phyloP scores from a whole-genome alignment of 2,329 filamentous ascomycete genomes.

The Monosporascus ibericus region DNA sequence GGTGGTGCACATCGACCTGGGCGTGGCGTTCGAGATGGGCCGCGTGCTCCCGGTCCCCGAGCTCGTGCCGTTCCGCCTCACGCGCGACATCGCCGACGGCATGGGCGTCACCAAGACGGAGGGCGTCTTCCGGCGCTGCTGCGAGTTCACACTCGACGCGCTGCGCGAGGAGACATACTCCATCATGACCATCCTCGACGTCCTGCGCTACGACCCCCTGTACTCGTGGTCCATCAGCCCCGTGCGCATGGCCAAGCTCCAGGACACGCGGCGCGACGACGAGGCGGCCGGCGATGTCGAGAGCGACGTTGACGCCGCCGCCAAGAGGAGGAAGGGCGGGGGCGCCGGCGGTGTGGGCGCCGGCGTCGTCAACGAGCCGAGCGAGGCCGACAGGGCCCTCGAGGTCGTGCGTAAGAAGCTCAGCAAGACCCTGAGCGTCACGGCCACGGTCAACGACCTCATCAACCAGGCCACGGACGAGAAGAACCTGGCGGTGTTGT shows the following conservation, averaged over 20 bases:
- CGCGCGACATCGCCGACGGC: conserved; percentile 89
- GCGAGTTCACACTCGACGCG: conserved; percentile 93
- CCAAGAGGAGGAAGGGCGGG: conserved; percentile 21
- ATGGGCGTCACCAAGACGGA: conserved; percentile 96
- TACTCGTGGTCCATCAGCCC: conserved; percentile 91
- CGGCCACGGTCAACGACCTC: conserved; percentile 91
- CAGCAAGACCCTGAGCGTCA: conserved; percentile 86
- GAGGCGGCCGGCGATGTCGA: conserved; percentile 27
- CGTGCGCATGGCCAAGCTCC: conserved; percentile 56
- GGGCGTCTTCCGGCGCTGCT: conserved; percentile 94
- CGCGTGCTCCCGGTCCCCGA: conserved; percentile 93
- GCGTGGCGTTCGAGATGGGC: conserved; percentile 94
- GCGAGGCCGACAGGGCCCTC: conserved; percentile 84
- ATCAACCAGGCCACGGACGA: conserved; percentile 96
- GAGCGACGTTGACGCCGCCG: conserved; percentile 34
- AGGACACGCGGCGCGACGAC: conserved; percentile 52
- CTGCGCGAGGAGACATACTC: conserved; percentile 91
- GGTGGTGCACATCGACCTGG: conserved; percentile 93
- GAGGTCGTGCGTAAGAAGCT: conserved; percentile 95
- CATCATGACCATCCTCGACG: conserved; percentile 98
- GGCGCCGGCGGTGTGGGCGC: conserved; percentile 17
- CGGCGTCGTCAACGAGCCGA: conserved; percentile 47
- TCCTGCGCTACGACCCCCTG: conserved; percentile 93
- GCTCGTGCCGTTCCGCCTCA: conserved; percentile 90
- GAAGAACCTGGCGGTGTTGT: conserved; percentile 83